Evolutionary conservation across 495 filamentous ascomycete species (phyloP).

Genomic region (Letharia lupina): DNA sequence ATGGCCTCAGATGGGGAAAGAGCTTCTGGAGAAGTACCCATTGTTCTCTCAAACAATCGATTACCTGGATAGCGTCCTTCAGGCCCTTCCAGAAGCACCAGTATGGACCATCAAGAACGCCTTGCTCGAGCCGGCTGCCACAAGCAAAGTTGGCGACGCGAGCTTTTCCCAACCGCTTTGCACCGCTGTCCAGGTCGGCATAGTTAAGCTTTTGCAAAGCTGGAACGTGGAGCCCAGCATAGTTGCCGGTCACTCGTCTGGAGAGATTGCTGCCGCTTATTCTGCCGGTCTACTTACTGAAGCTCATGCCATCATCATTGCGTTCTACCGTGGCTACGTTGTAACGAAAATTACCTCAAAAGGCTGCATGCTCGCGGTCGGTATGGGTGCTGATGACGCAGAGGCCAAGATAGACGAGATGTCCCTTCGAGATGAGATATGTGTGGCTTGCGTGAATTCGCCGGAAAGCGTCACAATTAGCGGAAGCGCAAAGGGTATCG

Average conservation of each 20-base stretch:
- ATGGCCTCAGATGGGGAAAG: conserved; percentile 22
- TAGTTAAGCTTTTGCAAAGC: neutral
- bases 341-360: neutral
- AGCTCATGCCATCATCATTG: neutral
- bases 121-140: neutral
- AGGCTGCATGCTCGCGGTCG: neutral
- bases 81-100: neutral
- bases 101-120: neutral
- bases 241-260: neutral
- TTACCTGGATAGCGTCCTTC: conserved; percentile 24
- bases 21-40: conserved; percentile 29
- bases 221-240: neutral
- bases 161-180: neutral
- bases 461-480: neutral
- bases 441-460: neutral
- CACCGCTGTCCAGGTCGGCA: neutral
- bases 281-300: neutral
- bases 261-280: neutral
- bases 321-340: neutral
- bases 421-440: neutral
- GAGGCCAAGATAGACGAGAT: neutral
- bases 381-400: neutral
- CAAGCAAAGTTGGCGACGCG: neutral
- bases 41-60: conserved; percentile 36
- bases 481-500: neutral